Base-by-base conservation (phyloP, 306 rosid species). In the Acacia acuminata region DNA sequence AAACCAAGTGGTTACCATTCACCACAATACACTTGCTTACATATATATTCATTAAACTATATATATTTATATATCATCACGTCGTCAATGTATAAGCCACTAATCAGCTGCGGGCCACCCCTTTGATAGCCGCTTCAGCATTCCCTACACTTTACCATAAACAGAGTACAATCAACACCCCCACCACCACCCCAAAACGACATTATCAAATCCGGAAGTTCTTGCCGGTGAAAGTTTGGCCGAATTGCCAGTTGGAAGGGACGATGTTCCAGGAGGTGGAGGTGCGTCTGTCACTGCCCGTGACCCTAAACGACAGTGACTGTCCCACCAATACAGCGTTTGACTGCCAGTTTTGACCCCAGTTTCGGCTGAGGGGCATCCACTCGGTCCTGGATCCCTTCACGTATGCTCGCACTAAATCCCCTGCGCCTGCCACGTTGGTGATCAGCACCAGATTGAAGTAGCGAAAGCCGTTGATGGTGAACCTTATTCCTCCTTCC, bases 291-390 rank as follows among this genome's bases (percentile, higher is more conserved):
- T 96, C 99, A 13, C 98, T 92, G 71, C 84, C 90, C 25, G 92
- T 86, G 61, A 96, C 91, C 36, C 98, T 61, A 53, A 96, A 94
- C 0, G 96, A 96, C 71, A 96, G 55, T 0, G 98, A 30, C 63
- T 96, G 97, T 3, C 97, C 97, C 44, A 87, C 96, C 81, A 96
- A 79, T 12, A 90, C 97, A 0, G 97, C 84, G 82, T 93, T 96
- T 13, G 99, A 96, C 85, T 96, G 97, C 99, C 99, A 96, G 66
- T 96, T 96, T 64, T 96, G 98, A 32, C 99, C 99, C 99, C 98
- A 96, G 93, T 96, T 96, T 3, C 99, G 79, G 77, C 94, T 96
- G 94, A 93, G 38, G n/a, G 86, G 92, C 94, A 96, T 90, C 99
- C 99, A 96, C 11, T 87, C 93, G 0, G 97, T 90, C 50, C 77